A percentile compares a stretch with the other conserved stretches of the same genome.
phyloP scores from a whole-genome alignment of 495 filamentous ascomycete genomes.

The Aspergillus indologenus region DNA sequence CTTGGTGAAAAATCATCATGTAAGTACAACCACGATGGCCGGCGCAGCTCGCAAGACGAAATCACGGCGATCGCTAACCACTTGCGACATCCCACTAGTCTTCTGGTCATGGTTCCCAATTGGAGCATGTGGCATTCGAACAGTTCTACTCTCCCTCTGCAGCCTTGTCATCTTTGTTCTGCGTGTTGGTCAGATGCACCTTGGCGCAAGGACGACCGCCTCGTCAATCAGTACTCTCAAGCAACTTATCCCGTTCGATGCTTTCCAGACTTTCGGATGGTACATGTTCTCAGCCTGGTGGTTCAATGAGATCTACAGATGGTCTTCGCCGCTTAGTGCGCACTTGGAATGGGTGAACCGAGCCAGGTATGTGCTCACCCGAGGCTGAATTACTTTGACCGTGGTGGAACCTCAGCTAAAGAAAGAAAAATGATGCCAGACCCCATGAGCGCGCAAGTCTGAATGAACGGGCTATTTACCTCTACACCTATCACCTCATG shows the following conservation, averaged over 20 bases:
- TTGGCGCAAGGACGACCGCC: conserved; percentile 60
- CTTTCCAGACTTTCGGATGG: conserved; percentile 64
- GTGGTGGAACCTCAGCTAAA: conserved; percentile 11
- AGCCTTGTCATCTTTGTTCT: conserved; percentile 70
- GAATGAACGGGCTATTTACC: conserved; percentile 84
- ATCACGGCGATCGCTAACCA: conserved; percentile 12
- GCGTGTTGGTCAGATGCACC: conserved; percentile 81
- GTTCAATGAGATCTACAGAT: conserved; percentile 81
- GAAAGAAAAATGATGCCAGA: conserved; percentile 26
- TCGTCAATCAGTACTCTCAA: conserved; percentile 63
- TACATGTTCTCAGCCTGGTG: conserved; percentile 76
- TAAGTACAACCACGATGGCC: conserved; percentile 36
- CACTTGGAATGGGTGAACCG: conserved; percentile 70
- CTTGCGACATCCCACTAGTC: conserved; percentile 41
- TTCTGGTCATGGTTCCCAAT: conserved; percentile 87
- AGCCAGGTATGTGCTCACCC: conserved; percentile 47
- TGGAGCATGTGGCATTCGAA: conserved; percentile 68
- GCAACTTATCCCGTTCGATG: conserved; percentile 52
- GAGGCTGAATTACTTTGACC: neutral
- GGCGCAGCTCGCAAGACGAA: conserved; percentile 3
- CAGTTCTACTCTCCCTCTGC: conserved; percentile 67
- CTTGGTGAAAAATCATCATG: conserved; percentile 69
- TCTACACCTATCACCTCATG: conserved; percentile 65
- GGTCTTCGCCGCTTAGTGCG: conserved; percentile 61
- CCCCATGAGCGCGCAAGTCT: conserved; percentile 69